Conservation (phyloP, 1,284 basidiomycete genomes). For the Melampsora americana region DNA sequence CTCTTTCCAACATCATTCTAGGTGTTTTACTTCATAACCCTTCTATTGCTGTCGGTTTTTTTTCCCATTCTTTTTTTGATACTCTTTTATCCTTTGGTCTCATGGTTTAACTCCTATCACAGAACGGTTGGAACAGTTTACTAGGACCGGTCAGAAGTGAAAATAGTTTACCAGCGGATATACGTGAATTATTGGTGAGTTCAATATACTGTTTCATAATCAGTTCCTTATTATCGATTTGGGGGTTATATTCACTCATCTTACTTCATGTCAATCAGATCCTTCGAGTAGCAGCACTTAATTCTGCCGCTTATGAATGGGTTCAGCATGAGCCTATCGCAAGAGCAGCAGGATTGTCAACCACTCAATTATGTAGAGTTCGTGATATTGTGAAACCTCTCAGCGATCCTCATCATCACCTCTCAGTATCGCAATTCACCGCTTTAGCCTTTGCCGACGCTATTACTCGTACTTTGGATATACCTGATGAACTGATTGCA, state of each 20-base stretch:
- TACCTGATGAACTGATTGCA: conserved; percentile 51
- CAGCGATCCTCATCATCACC: conserved; percentile 47
- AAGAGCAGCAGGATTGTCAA: conserved; percentile 54
- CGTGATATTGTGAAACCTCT: conserved; percentile 51
- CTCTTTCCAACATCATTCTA: background rate
- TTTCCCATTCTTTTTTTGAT: background rate
- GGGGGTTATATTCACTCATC: too few relatives aligned
- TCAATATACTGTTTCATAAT: too few relatives aligned
- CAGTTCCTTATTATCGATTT: too few relatives aligned
- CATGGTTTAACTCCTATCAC: background rate
- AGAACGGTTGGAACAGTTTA: conserved; percentile 57
- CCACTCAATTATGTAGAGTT: conserved; percentile 54
- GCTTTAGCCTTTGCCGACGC: conserved; percentile 56
- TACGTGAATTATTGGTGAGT: conserved; percentile 56
- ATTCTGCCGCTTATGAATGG: conserved; percentile 57
- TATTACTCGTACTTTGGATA: conserved; percentile 53
- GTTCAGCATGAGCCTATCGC: conserved; percentile 55
- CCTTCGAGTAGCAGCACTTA: conserved; percentile 56
- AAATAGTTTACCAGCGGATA: conserved; percentile 55
- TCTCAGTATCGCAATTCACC: conserved; percentile 52
- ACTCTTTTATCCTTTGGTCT: background rate
- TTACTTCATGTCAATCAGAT: too few relatives aligned
- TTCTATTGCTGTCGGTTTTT: conserved; percentile 9
- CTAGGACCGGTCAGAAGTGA: conserved; percentile 55
- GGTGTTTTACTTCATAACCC: conserved; percentile 24